phyloP scores from a whole-genome alignment of 2,329 filamentous ascomycete species.

The Beauveria pseudobassiana region DNA sequence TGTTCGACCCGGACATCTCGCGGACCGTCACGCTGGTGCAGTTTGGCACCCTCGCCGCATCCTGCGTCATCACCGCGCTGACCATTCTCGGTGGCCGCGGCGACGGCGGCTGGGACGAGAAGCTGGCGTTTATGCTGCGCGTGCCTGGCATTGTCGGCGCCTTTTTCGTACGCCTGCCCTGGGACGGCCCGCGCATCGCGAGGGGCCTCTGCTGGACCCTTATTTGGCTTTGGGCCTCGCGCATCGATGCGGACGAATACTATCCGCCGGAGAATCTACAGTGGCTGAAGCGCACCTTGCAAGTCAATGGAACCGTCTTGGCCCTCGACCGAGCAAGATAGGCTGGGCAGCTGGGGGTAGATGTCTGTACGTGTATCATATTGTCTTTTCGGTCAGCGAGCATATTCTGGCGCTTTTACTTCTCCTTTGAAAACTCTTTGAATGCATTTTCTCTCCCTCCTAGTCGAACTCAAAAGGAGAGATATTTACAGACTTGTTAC shows the following conservation, averaged over 20 bases:
- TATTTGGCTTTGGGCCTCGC: neutral
- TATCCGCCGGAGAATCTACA: neutral
- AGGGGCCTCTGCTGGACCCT: neutral
- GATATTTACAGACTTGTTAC: too few relatives aligned
- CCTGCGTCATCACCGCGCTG: neutral
- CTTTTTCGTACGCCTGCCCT: neutral
- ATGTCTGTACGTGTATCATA: neutral
- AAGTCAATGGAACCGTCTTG: constrained; percentile 4
- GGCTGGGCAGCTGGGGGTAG: neutral
- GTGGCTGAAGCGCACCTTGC: neutral
- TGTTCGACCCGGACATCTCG: constrained; percentile 3
- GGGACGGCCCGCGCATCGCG: neutral
- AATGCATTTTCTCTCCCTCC: neutral
- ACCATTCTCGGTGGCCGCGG: neutral
- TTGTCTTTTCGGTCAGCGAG: neutral
- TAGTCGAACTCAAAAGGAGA: too few relatives aligned
- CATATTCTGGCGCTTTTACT: neutral
- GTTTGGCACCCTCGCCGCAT: neutral
- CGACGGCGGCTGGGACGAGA: constrained; percentile 3
- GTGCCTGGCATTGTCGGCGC: neutral
- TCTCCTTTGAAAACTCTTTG: neutral
- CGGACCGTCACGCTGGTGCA: neutral
- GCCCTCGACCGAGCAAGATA: neutral
- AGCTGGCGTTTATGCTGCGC: neutral
- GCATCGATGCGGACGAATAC: neutral